Percentiles rank a stretch among this genome's conserved stretches.
phyloP scores from a whole-genome alignment of 208 protist species.

The Leishmania lainsoni region DNA sequence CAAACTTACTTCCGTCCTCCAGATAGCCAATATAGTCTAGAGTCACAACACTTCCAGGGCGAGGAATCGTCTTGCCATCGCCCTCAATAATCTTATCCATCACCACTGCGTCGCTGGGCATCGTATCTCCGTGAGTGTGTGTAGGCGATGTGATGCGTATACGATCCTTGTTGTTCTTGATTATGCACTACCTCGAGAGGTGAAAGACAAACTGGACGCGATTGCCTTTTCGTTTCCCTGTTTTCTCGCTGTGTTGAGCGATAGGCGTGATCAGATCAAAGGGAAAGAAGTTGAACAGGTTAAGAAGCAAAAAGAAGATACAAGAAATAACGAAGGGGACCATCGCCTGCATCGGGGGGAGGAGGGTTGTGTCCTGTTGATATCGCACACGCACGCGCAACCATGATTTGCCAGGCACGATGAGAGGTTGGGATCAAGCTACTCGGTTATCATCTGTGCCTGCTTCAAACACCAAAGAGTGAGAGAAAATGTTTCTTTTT shows the following conservation, averaged over 20 bases:
- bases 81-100: constrained; percentile 94
- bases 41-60: constrained; percentile 83
- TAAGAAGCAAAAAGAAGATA: too few species aligned
- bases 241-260: neutral
- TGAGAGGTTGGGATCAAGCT: neutral
- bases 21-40: constrained; percentile 88
- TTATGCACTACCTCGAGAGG: neutral
- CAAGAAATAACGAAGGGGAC: too few species aligned
- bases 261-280: neutral
- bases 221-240: neutral
- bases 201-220: neutral
- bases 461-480: neutral
- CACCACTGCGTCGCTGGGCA: constrained; percentile 75
- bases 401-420: neutral
- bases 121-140: constrained; percentile 13
- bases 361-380: neutral
- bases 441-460: neutral
- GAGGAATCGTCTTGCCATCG: constrained; percentile 91
- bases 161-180: neutral
- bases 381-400: neutral
- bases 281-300: too few species aligned
- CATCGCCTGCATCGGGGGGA: too few species aligned
- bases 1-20: constrained; percentile 86
- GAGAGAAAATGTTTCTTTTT: neutral
- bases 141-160: neutral